phyloP scores from a whole-genome alignment of 2,329 filamentous ascomycete genomes.

The Arthrobotrys conoides region DNA sequence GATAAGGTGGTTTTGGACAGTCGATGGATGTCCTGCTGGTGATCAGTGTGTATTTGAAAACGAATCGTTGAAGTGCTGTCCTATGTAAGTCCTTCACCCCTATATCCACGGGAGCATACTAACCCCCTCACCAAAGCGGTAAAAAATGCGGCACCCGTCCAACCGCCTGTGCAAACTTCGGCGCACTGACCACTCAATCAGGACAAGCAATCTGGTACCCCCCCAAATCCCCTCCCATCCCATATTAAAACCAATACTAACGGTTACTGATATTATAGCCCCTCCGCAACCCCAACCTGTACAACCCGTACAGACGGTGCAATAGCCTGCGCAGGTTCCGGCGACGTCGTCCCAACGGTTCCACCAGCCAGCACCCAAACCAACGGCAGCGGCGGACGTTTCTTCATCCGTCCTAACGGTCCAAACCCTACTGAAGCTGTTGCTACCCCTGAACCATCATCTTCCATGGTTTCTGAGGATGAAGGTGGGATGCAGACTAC shows the following conservation, averaged over 20 bases:
- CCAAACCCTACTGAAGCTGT: background rate
- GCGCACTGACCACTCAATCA: background rate
- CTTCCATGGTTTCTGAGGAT: too few relatives aligned
- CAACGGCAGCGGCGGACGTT: too few relatives aligned
- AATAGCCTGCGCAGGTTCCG: constrained; percentile 35
- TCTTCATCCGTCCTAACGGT: background rate
- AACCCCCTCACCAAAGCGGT: background rate
- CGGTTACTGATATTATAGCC: constrained; percentile 11
- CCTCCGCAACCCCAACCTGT: constrained; percentile 40
- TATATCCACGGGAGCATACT: background rate
- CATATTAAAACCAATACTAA: background rate
- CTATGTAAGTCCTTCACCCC: constrained; percentile 22
- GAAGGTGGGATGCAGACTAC: background rate
- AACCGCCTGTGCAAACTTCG: constrained; percentile 43
- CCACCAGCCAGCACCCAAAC: background rate
- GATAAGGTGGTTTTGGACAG: constrained; percentile 15
- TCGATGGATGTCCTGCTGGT: constrained; percentile 52
- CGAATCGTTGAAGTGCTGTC: constrained; percentile 36
- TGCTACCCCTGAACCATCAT: background rate
- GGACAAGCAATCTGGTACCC: background rate
- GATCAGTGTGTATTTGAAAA: constrained; percentile 39
- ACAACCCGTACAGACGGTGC: constrained; percentile 43
- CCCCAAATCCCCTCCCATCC: background rate
- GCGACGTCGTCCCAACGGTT: background rate
- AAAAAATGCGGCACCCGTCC: constrained; percentile 36